Base-by-base conservation (phyloP, 768 basidiomycete species). In the Phylloporus rhodoxanthus region DNA sequence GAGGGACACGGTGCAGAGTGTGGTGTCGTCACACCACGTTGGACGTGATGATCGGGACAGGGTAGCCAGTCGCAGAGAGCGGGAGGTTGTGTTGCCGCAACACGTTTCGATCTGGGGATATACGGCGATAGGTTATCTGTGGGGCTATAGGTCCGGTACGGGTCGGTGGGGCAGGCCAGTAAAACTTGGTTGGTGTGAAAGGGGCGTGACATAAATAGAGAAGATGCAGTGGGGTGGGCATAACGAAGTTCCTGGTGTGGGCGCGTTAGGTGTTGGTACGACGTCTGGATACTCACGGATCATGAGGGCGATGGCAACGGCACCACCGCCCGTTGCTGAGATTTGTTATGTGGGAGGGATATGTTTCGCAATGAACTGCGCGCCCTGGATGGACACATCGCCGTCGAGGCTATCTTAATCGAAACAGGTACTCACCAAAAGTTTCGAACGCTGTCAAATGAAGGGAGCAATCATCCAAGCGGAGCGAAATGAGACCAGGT, bases 261-360 rank as follows among this genome's bases (percentile, higher is more conserved):
- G 3, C 28, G 53, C 3, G 2, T 29, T 28, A 2, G 53, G 40
- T 1, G 45, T 61, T 25, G 76, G 72, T 8, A 84, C 78, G 37
- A 85, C 75, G 56, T 96, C 91, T 4, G 91, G 90, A 62, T 97
- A 98, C 67, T 99, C 95, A 45, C 89, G 81, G 54, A 97, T 93
- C 91, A 99, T 94, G 45, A 96, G 77, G 0, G 95, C 93, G 11
- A 98, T 75, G 0, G 92, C 88, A 5, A 98, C 91, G 8, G 87
- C 92, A 29, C 92, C 91, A 6, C 88, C 92, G 29, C 93, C 92
- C 0, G 87, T 79, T 0, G 84, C 77, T 29, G 76, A 81, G 59
- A 98, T 96, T 37, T 80, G 68, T 99, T 98, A 40, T 90, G 79
- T 14, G 95, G 81, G 20, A 99, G 70, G 5, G 92, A 95, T 43